Evolutionary conservation across 257 asterid genomes (phyloP).

Genomic region (Nicotiana obtusifolia): DNA sequence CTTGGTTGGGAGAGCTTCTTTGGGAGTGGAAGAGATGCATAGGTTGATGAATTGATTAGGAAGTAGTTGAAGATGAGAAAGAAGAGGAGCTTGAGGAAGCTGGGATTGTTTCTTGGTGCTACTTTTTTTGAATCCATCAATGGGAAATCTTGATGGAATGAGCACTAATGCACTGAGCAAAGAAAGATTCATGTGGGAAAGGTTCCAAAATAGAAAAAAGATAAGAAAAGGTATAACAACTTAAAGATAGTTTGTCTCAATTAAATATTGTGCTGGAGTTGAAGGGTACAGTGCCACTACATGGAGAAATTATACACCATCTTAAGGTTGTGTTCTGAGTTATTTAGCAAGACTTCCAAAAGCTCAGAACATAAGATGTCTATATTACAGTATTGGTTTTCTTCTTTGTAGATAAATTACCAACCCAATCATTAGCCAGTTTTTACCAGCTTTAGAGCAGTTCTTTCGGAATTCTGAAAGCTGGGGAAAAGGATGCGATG

Average conservation of each 20-base stretch:
- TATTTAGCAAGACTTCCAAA: no score
- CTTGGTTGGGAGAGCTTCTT: conserved; percentile 59
- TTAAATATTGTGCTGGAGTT: not conserved
- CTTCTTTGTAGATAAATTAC: no score
- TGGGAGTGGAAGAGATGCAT: conserved; percentile 34
- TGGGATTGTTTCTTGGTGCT: no score
- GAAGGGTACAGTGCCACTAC: not conserved
- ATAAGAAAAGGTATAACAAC: not conserved
- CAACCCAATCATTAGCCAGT: not conserved
- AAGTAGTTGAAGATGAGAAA: conserved; percentile 31
- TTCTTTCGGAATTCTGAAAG: not conserved
- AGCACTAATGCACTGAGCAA: not conserved
- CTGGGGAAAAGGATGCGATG: not conserved
- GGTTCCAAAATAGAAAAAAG: not conserved
- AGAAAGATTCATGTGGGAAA: not conserved
- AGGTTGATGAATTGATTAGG: conserved; percentile 17
- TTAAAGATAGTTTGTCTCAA: no score
- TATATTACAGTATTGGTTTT: no score
- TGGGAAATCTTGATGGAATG: not conserved
- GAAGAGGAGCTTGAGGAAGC: conserved; percentile 25
- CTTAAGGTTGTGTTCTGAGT: not conserved
- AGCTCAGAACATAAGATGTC: no score
- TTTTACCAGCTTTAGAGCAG: not conserved
- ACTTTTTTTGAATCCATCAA: not conserved
- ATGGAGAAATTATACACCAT: not conserved